Evolutionary conservation across 371 early-diverging fungal species (phyloP).

Genomic region (Apophysomyces variabilis): DNA sequence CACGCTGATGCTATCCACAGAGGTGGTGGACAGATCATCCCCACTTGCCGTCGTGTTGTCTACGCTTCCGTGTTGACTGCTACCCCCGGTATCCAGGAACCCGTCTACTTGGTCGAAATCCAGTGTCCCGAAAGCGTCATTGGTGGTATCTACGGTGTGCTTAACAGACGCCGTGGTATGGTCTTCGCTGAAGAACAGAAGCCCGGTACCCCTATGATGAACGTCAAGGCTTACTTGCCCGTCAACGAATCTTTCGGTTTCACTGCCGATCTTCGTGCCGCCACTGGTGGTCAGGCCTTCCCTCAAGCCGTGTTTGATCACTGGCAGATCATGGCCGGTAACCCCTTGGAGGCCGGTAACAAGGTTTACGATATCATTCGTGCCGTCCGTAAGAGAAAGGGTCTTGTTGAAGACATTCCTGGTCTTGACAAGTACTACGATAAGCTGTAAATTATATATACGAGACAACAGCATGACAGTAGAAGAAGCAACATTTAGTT

Average conservation of each 20-base stretch:
- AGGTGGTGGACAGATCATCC: constrained; percentile 98
- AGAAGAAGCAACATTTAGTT: background rate
- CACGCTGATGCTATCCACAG: constrained; percentile 99
- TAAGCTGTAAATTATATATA: constrained; percentile 92
- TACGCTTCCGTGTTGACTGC: constrained; percentile 95
- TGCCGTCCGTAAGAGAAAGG: constrained; percentile 94
- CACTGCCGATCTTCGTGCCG: constrained; percentile 91
- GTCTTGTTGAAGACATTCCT: constrained; percentile 87
- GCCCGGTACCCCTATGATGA: constrained; percentile 89
- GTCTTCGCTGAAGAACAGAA: constrained; percentile 91
- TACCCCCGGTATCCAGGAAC: constrained; percentile 96
- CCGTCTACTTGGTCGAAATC: constrained; percentile 98
- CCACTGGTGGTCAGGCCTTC: constrained; percentile 97
- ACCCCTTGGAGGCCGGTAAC: constrained; percentile 72
- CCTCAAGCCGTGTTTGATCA: constrained; percentile 92
- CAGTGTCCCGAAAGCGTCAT: constrained; percentile 94
- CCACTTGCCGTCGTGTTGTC: constrained; percentile 90
- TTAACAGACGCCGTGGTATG: constrained; percentile 96
- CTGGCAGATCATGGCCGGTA: constrained; percentile 90
- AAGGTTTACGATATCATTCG: constrained; percentile 86
- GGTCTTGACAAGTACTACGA: constrained; percentile 91
- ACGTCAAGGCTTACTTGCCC: constrained; percentile 96
- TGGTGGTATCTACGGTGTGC: constrained; percentile 95
- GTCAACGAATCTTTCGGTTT: constrained; percentile 99
- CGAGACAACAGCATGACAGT: constrained; percentile 50